These are phyloP conservation scores for Fusarium sp. DNA, from an alignment of 2,329 filamentous ascomycete species.

Conservation along the genomic window DNA sequence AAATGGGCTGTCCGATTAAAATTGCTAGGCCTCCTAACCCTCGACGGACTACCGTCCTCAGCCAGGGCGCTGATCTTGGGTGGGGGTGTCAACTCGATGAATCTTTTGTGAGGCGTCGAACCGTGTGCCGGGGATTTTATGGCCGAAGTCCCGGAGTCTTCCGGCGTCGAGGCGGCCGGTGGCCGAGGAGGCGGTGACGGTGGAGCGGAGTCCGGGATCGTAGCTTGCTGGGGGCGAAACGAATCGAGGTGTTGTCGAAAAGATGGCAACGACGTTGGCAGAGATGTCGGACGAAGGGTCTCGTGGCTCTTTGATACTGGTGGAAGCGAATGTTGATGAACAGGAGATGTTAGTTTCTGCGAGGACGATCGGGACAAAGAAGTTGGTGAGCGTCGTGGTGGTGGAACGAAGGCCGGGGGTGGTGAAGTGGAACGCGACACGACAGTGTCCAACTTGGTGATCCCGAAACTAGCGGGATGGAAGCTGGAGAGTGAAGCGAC, in stretches of 20 bases:
- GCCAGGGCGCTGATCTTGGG: not conserved
- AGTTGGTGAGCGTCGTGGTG: conserved; percentile 10
- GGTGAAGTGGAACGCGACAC: conserved; percentile 21
- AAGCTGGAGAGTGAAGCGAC: conserved; percentile 32
- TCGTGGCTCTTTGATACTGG: conserved; percentile 12
- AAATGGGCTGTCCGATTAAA: not conserved
- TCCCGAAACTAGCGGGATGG: not conserved
- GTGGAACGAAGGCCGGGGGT: not conserved
- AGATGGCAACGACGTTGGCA: conserved; percentile 22
- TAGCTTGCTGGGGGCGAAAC: conserved; percentile 10
- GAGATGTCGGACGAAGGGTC: conserved; percentile 13
- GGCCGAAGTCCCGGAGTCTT: not conserved
- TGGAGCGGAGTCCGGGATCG: not conserved
- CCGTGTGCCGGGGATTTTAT: not conserved
- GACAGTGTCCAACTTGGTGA: conserved; percentile 41
- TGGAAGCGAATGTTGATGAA: conserved; percentile 21
- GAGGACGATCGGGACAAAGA: conserved; percentile 11
- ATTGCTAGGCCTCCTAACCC: not conserved
- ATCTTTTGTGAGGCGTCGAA: conserved; percentile 7
- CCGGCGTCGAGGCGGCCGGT: not conserved
- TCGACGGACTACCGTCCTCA: not conserved
- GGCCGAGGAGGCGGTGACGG: conserved; percentile 16
- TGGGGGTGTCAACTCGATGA: not conserved
- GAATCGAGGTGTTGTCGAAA: conserved; percentile 10
- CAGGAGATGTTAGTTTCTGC: conserved; percentile 4